Conservation (phyloP, 2,329 filamentous ascomycete genomes). For the Thelonectria rubi region DNA sequence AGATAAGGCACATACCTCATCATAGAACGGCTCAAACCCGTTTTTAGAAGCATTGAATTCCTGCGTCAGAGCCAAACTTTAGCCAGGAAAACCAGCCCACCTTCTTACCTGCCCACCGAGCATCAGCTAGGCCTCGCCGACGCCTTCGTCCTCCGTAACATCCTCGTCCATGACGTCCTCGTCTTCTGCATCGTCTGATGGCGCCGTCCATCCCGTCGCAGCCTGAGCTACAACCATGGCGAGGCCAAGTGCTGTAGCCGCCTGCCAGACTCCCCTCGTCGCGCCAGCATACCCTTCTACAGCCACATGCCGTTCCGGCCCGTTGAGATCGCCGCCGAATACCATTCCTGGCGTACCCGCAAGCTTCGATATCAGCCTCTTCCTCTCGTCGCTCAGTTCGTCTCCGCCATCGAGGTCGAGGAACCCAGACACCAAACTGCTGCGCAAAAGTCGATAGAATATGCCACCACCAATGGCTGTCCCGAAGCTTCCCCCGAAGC, state of each 20-base stretch:
- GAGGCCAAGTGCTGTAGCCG: constrained; percentile 55
- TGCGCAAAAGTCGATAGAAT: constrained; percentile 70
- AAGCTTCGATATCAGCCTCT: constrained; percentile 56
- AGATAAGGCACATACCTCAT: neutral
- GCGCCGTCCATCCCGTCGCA: constrained; percentile 60
- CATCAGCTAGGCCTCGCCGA: constrained; percentile 42
- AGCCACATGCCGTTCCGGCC: constrained; percentile 56
- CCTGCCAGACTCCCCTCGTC: constrained; percentile 56
- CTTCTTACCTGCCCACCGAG: too few species aligned
- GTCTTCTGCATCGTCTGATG: constrained; percentile 61
- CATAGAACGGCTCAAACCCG: neutral
- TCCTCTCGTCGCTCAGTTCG: constrained; percentile 46
- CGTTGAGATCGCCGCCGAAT: constrained; percentile 52
- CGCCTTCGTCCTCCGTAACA: constrained; percentile 44
- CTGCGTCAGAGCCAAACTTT: neutral
- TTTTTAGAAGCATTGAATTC: neutral
- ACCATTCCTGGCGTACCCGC: constrained; percentile 62
- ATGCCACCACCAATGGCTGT: constrained; percentile 81
- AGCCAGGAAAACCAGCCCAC: neutral
- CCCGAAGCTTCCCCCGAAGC: constrained; percentile 83
- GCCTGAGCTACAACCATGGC: constrained; percentile 59
- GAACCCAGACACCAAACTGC: constrained; percentile 66
- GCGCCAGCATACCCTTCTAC: constrained; percentile 58
- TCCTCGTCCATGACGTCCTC: constrained; percentile 48
- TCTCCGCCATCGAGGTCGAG: constrained; percentile 52